Base-by-base conservation (phyloP, 2,329 filamentous ascomycete species). In the Emergomyces orientalis region DNA sequence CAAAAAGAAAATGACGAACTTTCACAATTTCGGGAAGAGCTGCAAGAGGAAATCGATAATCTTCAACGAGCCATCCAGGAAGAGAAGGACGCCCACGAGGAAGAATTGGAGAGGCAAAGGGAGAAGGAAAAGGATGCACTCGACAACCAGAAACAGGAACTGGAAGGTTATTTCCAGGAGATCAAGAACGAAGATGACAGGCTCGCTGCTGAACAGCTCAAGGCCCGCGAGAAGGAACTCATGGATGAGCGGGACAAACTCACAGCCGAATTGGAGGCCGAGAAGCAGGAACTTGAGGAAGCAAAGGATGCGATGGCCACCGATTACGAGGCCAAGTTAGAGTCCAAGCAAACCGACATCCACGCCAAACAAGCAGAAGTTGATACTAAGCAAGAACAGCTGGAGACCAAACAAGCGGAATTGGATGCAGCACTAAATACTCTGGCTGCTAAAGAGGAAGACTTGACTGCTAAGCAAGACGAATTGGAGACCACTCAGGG, bases 91-190 rank as follows among this genome's bases (percentile, higher is more conserved):
- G 70, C 70, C 4, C 74, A 76, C 58, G 74, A 71, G 49, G 69
- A 70, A 59, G 76, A 78, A 62, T 73, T 80, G 47, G 76, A 78
- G 45, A 78, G 79, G 27, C 76, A 76, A 64, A 81, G 81, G 65
- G 71, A 73, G 37, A 72, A 74, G 60, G 76, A 75, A 54, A 69
- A 70, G 54, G 70, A 73, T 34, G 72, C 72, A 27, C 71, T 78
- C 63, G 66, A 66, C 2, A 69, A 68, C n/a, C 80, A 82, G 69
- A 79, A 81, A 62, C 71, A 72, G 45, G 75, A 77, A 45, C 66
- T 79, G 45, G 79, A 80, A n/a, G 75, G 78, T 13, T 66, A 76
- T 2, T 81, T 80, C 47, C 80, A 82, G 64, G 76, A 76, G 54
- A 77, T 79, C 64, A 77, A 76, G 66, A 69, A 68, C 5, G 77